Base-by-base conservation (phyloP, 768 basidiomycete genomes). In the Dictyophora rubrovolvata region DNA sequence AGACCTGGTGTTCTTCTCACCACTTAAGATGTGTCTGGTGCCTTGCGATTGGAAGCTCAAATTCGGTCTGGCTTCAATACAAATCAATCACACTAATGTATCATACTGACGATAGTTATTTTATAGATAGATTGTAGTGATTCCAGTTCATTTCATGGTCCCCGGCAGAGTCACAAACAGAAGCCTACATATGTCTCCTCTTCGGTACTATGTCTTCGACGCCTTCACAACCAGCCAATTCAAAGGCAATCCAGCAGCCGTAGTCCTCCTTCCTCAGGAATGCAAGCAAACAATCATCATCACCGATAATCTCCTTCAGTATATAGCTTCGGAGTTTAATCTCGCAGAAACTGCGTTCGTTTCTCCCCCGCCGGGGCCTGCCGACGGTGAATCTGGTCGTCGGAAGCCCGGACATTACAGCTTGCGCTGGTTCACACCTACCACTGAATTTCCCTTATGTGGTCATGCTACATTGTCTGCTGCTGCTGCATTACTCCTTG, bases 301-400 rank as follows among this genome's bases (percentile, higher is more conserved):
- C 28, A 28, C 62, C 12, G 61, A 66, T 47, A 33, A 37, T 20
- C 62, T 63, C 35, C 60, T 64, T 2, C 76, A 75, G 56, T 67
- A 60, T 12, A 73, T 78, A 56, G 77, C 78, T 2, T 69, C 71
- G 22, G 78, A 79, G 61, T 79, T 79, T 67, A 78, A 79, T 62
- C 69, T 77, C 55, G 76, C 77, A 4, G 78, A 79, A 53, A 78
- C 77, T 0, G 74, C 78, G 33, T 77, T 78, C 63, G 55, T 68
- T 18, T 33, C 53, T 0, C 59, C 59, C n/a, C n/a, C n/a, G n/a
- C n/a, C n/a, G n/a, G n/a, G n/a, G n/a, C n/a, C n/a, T n/a, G n/a
- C n/a, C n/a, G n/a, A n/a, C n/a, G n/a, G n/a, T n/a, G n/a, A n/a
- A n/a, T n/a, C n/a, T n/a, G n/a, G n/a, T n/a, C n/a, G 5, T 14